Conservation (phyloP, 306 rosid species). For the Notholithocarpus densiflorus region DNA sequence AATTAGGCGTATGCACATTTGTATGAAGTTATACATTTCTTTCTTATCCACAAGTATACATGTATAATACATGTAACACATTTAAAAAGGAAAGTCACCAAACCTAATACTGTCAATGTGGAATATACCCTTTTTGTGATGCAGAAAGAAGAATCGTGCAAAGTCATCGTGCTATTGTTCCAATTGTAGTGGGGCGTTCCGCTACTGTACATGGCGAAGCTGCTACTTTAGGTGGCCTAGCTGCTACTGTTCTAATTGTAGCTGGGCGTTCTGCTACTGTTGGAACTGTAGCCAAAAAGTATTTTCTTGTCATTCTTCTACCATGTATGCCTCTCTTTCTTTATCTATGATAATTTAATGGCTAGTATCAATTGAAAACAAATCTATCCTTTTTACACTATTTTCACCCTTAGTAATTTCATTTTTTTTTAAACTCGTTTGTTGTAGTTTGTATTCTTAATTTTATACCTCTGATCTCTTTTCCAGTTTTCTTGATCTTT, state of each 20-base stretch:
- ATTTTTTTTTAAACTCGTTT: neutral
- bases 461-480: neutral
- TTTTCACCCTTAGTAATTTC: neutral
- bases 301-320: slow-evolving; percentile 19
- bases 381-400: neutral
- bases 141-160: slow-evolving; percentile 48
- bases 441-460: neutral
- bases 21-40: neutral
- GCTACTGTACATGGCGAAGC: slow-evolving; percentile 29
- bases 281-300: slow-evolving; percentile 30
- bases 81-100: slow-evolving; percentile 12
- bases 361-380: slow-evolving; percentile 13
- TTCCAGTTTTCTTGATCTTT: neutral
- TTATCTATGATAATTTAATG: slow-evolving; percentile 8
- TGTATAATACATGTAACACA: neutral
- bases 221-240: slow-evolving; percentile 27
- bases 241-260: slow-evolving; percentile 31
- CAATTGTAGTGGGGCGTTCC: slow-evolving; percentile 38
- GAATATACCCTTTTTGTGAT: slow-evolving; percentile 39
- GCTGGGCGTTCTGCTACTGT: slow-evolving; percentile 38
- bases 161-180: slow-evolving; percentile 37
- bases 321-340: slow-evolving; percentile 41
- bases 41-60: neutral
- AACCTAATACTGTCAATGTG: slow-evolving; percentile 19
- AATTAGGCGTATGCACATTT: neutral